These are phyloP conservation scores for Leucocoprinus birnbaumii DNA, from an alignment of 768 basidiomycete genomes.

Conservation along the genomic window DNA sequence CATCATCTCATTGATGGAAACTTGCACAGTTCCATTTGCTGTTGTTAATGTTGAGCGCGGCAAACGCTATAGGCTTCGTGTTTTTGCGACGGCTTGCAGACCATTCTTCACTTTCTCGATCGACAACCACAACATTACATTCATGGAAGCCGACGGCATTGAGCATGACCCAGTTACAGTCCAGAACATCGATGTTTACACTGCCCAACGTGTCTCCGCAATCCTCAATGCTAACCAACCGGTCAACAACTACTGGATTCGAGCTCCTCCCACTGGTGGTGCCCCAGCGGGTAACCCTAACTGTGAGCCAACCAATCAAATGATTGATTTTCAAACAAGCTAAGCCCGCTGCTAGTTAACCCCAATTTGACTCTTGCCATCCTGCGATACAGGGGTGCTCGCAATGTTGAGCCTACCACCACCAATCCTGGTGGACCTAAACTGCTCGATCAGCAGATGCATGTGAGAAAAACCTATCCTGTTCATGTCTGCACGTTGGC, in stretches of 20 bases:
- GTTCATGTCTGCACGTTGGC: not conserved
- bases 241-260: constrained; percentile 36
- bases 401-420: constrained; percentile 22
- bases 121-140: constrained; percentile 27
- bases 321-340: constrained; percentile 21
- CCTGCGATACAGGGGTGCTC: constrained; percentile 39
- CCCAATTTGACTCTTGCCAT: constrained; percentile 33
- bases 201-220: constrained; percentile 26
- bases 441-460: constrained; percentile 24
- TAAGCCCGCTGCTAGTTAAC: constrained; percentile 27
- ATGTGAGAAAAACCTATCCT: not conserved
- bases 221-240: constrained; percentile 25
- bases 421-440: constrained; percentile 21
- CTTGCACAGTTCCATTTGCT: constrained; percentile 11
- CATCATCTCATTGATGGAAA: not conserved
- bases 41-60: constrained; percentile 40
- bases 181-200: constrained; percentile 34
- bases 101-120: constrained; percentile 37
- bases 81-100: constrained; percentile 46
- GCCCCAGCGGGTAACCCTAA: constrained; percentile 11
- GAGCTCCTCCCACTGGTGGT: constrained; percentile 35
- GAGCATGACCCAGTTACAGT: constrained; percentile 30
- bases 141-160: constrained; percentile 29
- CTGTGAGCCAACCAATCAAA: too few relatives aligned
- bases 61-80: constrained; percentile 50